phyloP scores from a whole-genome alignment of 2,329 filamentous ascomycete genomes.

The Aspergillus melleus region DNA sequence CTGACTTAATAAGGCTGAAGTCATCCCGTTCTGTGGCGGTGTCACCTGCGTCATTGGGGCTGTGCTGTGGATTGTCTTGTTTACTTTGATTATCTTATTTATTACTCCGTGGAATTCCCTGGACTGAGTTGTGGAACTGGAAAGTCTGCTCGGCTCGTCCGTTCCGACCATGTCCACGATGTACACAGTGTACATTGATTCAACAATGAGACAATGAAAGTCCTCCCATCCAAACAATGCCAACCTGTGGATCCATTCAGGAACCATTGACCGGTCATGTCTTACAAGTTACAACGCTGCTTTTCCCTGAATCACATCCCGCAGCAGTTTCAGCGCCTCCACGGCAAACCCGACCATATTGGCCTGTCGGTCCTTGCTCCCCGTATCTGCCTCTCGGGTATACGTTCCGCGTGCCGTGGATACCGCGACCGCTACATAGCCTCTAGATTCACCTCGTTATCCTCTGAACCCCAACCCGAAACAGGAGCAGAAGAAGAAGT shows the following conservation, averaged over 20 bases:
- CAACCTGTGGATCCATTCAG: too few relatives aligned
- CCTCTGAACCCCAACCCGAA: neutral
- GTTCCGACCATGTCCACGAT: too few relatives aligned
- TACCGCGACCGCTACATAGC: conserved; percentile 65
- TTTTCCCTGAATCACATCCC: conserved; percentile 53
- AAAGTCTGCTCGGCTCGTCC: too few relatives aligned
- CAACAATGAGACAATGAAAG: too few relatives aligned
- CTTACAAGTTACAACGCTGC: conserved; percentile 1
- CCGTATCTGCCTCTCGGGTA: conserved; percentile 58
- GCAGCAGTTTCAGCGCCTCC: conserved; percentile 57
- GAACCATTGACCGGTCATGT: too few relatives aligned
- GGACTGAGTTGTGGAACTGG: too few relatives aligned
- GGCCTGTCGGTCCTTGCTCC: conserved; percentile 53
- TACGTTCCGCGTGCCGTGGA: conserved; percentile 53
- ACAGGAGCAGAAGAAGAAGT: neutral
- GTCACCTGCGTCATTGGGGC: conserved; percentile 9
- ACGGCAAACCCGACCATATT: conserved; percentile 66
- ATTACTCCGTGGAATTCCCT: too few relatives aligned
- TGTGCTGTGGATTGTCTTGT: neutral
- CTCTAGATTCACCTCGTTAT: conserved; percentile 35
- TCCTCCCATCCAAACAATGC: too few relatives aligned
- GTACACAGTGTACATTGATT: too few relatives aligned
- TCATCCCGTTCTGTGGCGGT: conserved; percentile 2
- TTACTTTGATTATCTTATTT: too few relatives aligned
- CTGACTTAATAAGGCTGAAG: neutral